phyloP scores from a whole-genome alignment of 352 stramenopile genomes.

The Aphanomyces invadans region DNA sequence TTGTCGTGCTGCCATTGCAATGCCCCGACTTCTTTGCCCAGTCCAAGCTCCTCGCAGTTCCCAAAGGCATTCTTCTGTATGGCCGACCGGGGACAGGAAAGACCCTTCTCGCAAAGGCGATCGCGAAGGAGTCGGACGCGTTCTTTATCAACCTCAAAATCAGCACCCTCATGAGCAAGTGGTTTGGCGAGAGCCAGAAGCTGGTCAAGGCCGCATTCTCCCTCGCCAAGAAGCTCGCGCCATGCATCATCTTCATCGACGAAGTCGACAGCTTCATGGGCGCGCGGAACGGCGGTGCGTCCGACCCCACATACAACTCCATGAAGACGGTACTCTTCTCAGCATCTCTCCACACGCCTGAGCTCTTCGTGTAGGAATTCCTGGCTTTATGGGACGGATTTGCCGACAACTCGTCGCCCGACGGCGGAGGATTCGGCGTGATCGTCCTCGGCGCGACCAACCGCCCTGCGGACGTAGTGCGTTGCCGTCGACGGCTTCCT shows the following conservation, averaged over 20 bases:
- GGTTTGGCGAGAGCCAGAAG: constrained; percentile 90
- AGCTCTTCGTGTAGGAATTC: constrained; percentile 75
- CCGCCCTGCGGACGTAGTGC: constrained; percentile 73
- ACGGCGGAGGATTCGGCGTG: constrained; percentile 75
- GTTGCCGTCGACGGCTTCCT: not conserved
- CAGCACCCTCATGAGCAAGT: constrained; percentile 87
- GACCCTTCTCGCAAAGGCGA: constrained; percentile 90
- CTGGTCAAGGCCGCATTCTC: constrained; percentile 90
- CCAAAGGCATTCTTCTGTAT: constrained; percentile 82
- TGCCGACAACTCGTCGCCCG: constrained; percentile 58
- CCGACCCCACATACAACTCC: constrained; percentile 71
- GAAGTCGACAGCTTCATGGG: constrained; percentile 93
- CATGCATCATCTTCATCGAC: constrained; percentile 98
- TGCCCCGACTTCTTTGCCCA: constrained; percentile 88
- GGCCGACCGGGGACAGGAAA: constrained; percentile 82
- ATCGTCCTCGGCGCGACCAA: constrained; percentile 97
- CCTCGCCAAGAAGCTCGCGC: constrained; percentile 91
- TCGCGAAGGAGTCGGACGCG: constrained; percentile 90
- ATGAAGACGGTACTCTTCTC: constrained; percentile 73
- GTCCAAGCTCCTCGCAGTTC: constrained; percentile 78
- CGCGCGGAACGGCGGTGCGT: constrained; percentile 56
- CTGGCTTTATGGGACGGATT: constrained; percentile 97
- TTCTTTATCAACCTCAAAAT: constrained; percentile 88
- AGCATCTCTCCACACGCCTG: not conserved
- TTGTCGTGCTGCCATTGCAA: constrained; percentile 90